These are phyloP conservation scores for Rhamnella rubrinervis DNA, from an alignment of 331 rosid species.

Conservation along the genomic window DNA sequence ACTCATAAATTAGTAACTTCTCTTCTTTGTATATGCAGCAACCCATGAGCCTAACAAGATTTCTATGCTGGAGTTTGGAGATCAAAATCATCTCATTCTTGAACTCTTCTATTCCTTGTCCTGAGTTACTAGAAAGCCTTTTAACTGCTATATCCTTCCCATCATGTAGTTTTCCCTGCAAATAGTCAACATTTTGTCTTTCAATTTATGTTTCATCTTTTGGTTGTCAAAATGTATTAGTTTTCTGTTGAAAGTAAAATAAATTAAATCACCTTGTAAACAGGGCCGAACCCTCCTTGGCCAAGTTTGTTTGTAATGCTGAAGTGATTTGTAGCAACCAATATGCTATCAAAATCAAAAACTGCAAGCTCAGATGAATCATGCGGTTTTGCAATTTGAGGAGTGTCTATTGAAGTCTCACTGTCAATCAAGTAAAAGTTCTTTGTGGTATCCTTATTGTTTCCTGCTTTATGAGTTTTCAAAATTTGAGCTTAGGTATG, in stretches of 20 bases:
- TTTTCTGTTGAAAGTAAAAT: not conserved
- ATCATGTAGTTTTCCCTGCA: slow-evolving; percentile 31
- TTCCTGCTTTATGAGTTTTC: not conserved
- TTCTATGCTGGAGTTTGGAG: slow-evolving; percentile 43
- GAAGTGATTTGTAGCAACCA: slow-evolving; percentile 22
- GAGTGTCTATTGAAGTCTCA: not conserved
- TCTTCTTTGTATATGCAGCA: slow-evolving; percentile 41
- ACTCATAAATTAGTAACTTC: slow-evolving; percentile 39
- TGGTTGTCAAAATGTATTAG: not conserved
- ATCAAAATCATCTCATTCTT: slow-evolving; percentile 43
- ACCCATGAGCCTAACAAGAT: slow-evolving; percentile 40
- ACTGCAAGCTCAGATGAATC: slow-evolving; percentile 5
- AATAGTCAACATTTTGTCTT: too few species aligned
- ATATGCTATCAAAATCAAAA: slow-evolving; percentile 12
- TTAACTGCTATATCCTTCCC: slow-evolving; percentile 44
- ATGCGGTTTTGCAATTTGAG: not conserved
- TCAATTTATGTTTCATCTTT: not conserved
- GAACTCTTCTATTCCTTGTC: slow-evolving; percentile 47
- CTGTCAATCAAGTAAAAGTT: not conserved
- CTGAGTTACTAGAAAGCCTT: slow-evolving; percentile 37
- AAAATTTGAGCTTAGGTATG: not conserved
- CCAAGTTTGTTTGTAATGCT: slow-evolving; percentile 27
- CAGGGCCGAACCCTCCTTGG: slow-evolving; percentile 37
- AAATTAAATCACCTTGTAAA: slow-evolving; percentile 26
- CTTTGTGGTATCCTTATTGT: not conserved